These are phyloP conservation scores for Chalaropsis thielavioides DNA, from an alignment of 2,329 filamentous ascomycete species.

Conservation along the genomic window DNA sequence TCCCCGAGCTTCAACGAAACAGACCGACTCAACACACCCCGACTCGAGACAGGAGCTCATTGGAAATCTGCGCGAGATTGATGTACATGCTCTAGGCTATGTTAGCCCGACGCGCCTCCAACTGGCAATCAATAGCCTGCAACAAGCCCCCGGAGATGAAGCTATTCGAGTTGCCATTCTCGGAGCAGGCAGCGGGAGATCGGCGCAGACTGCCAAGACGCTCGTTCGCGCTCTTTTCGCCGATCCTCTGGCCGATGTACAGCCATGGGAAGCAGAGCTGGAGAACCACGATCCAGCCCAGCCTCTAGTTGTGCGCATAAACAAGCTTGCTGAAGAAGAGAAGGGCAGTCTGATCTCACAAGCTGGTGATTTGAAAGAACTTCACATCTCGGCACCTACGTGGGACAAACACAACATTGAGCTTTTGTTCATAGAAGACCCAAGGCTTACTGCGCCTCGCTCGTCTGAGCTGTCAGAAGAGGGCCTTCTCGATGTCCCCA, in stretches of 20 bases:
- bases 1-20: slow-evolving; percentile 12
- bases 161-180: slow-evolving; percentile 45
- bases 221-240: slow-evolving; percentile 56
- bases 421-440: slow-evolving; percentile 41
- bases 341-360: slow-evolving; percentile 15
- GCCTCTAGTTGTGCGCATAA: slow-evolving; percentile 50
- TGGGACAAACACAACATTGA: slow-evolving; percentile 50
- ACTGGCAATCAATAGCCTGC: slow-evolving; percentile 52
- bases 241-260: slow-evolving; percentile 49
- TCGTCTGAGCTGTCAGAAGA: slow-evolving; percentile 36
- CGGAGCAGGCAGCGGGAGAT: slow-evolving; percentile 28
- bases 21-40: slow-evolving; percentile 20
- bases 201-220: slow-evolving; percentile 39
- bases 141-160: slow-evolving; percentile 41
- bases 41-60: slow-evolving; percentile 41
- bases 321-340: slow-evolving; percentile 23
- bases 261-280: slow-evolving; percentile 53
- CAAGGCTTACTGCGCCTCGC: slow-evolving; percentile 25
- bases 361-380: slow-evolving; percentile 28
- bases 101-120: slow-evolving; percentile 57
- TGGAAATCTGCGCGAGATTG: slow-evolving; percentile 42
- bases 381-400: slow-evolving; percentile 48
- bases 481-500: slow-evolving; percentile 45
- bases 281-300: slow-evolving; percentile 35
- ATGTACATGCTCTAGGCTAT: slow-evolving; percentile 44